Base-by-base conservation (phyloP, 2,329 filamentous ascomycete species). In the Myriosclerotinia duriaeana region DNA sequence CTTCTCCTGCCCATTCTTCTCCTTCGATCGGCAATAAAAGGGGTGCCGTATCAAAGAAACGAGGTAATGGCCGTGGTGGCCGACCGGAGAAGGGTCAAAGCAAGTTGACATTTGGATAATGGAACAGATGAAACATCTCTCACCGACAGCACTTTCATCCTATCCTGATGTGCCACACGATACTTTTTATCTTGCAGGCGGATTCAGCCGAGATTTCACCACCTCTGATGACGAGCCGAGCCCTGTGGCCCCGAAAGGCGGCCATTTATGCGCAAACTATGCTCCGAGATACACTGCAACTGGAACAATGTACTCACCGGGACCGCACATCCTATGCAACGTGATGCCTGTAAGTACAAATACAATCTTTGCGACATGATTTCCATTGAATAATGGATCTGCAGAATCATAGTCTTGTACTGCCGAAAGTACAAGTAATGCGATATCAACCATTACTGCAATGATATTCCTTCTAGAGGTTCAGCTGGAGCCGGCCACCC, bases 51-150 rank as follows among this genome's bases (percentile, higher is more conserved):
- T 50, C 58, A 30, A 75, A 72, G 67, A 77, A 75, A 66, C 74
- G 71, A 58, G 44, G 53, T 48, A 67, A 46, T 54, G 67, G 69
- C 64, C 69, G 68, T 44, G 64, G 53, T 53, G 69, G 66, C 22
- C 72, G 69, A 64, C 66, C 72, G 59, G 86, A 88, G 75, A 84
- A 83, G 68, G 86, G 85, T 17, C 86, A 89, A 74, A 86, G 82
- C 70, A 86, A 80, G 74, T 79, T 89, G 75, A 83, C 80, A 53
- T 89, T 89, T 80, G 73, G 74, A 66, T 76, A 69, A 76, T 65
- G 67, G 58, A 46, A 54, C 34, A 50, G 46, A 58, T 40, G 30
- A 58, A 53, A 54, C 12, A 65, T 52, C 26, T 55, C 53, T 62
- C 53, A 64, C 50, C 65, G 36, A 58, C 17, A 48, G 44, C 42